Evolutionary conservation across 306 rosid species (phyloP).

Genomic region (Fragaria vesca): DNA sequence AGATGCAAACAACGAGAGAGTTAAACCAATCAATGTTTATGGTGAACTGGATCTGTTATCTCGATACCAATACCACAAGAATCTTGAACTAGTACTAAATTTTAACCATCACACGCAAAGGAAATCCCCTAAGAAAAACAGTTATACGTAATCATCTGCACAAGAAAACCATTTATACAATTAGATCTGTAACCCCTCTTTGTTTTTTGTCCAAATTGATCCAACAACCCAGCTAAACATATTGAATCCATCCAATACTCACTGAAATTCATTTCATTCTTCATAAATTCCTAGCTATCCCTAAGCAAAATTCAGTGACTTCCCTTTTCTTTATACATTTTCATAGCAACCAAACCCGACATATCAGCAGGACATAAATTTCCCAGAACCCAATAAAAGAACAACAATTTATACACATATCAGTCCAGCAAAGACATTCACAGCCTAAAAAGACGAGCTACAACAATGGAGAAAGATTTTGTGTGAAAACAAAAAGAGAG

Average conservation of each 20-base stretch:
- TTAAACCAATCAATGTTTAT: neutral
- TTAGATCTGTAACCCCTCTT: neutral
- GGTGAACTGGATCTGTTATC: neutral
- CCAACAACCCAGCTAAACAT: neutral
- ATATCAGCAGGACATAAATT: slow-evolving; percentile 9
- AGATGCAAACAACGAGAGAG: neutral
- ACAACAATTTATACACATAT: slow-evolving; percentile 5
- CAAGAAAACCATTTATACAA: neutral
- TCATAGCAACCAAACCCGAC: slow-evolving; percentile 12
- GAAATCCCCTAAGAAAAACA: neutral
- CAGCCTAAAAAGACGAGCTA: slow-evolving; percentile 14
- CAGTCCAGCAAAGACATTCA: neutral
- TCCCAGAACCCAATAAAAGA: slow-evolving; percentile 24
- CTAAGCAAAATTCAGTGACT: neutral
- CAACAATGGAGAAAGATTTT: neutral
- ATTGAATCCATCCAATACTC: neutral
- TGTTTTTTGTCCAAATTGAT: neutral
- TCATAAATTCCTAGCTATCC: neutral
- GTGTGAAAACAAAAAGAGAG: neutral
- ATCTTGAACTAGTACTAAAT: neutral
- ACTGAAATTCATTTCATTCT: neutral
- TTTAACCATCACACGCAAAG: neutral
- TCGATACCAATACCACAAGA: neutral
- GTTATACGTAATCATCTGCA: neutral
- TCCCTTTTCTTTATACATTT: neutral